Conservation (phyloP, 441 rosid genomes). For the Bruguiera hainesii region DNA sequence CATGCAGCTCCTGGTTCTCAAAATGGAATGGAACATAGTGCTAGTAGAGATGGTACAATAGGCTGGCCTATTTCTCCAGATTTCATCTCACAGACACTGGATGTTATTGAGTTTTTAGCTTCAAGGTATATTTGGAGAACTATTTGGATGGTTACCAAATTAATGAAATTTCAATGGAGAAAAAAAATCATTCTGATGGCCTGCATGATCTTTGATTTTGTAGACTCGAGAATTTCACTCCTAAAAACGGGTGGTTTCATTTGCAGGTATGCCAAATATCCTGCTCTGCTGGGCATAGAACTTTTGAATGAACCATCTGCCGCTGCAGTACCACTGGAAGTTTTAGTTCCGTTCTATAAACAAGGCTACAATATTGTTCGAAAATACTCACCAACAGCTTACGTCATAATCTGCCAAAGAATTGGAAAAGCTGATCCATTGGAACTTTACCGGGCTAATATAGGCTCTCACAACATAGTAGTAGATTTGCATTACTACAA, state of each 20-base stretch:
- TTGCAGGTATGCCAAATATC: conserved; percentile 54
- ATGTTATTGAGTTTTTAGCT: conserved; percentile 65
- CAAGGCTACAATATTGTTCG: conserved; percentile 60
- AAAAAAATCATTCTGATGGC: too few relatives aligned
- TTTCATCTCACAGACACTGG: conserved; percentile 49
- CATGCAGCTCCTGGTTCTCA: conserved; percentile 91
- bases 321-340: conserved; percentile 47
- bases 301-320: conserved; percentile 74
- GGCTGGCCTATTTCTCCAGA: conserved; percentile 58
- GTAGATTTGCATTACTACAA: conserved; percentile 78
- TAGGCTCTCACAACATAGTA: conserved; percentile 55
- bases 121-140: conserved; percentile 42
- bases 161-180: neutral
- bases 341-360: conserved; percentile 50
- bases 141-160: conserved; percentile 1
- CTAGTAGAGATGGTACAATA: conserved; percentile 62
- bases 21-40: conserved; percentile 82
- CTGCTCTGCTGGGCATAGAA: conserved; percentile 63
- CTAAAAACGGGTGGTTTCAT: conserved; percentile 7
- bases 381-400: conserved; percentile 48
- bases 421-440: conserved; percentile 68
- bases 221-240: neutral
- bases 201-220: too few relatives aligned
- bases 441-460: conserved; percentile 61
- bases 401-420: conserved; percentile 68